Conservation (phyloP, 192 early-diverging fungal genomes). For the Chytriomyces hyalinus region DNA sequence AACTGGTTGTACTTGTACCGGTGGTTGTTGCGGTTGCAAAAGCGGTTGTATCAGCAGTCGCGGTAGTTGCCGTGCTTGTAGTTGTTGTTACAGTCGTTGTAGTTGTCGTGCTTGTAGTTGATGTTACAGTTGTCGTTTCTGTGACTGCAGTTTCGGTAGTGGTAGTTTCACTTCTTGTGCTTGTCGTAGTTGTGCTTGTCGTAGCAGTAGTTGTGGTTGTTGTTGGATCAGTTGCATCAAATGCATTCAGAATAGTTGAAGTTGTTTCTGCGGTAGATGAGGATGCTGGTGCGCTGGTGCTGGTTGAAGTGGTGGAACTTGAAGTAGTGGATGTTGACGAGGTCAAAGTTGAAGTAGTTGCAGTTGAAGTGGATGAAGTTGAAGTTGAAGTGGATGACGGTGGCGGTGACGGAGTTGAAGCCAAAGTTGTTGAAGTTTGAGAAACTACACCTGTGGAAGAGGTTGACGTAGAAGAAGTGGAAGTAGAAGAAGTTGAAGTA, state of each 20-base stretch:
- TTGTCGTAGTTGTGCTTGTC: neutral
- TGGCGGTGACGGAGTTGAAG: constrained; percentile 67
- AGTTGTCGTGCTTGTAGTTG: neutral
- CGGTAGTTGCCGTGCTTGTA: neutral
- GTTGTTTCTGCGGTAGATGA: neutral
- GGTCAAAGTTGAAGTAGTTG: constrained; percentile 57
- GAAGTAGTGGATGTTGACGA: constrained; percentile 14
- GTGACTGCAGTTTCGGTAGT: neutral
- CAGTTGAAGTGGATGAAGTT: constrained; percentile 69
- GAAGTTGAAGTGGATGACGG: constrained; percentile 70
- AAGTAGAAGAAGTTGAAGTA: constrained; percentile 76
- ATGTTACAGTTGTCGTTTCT: neutral
- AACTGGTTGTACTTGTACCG: neutral
- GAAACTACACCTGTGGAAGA: constrained; percentile 61
- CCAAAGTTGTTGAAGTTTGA: constrained; percentile 53
- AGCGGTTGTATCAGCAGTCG: neutral
- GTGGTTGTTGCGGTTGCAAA: neutral
- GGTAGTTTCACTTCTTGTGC: neutral
- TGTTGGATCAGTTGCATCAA: constrained; percentile 2
- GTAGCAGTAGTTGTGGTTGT: neutral
- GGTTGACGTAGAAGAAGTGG: constrained; percentile 81
- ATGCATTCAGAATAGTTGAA: neutral
- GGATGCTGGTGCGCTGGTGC: neutral
- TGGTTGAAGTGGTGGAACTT: neutral
- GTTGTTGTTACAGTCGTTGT: neutral